phyloP scores from a whole-genome alignment of 1,139 yeast genomes.

The Suhomyces bribrorum region DNA sequence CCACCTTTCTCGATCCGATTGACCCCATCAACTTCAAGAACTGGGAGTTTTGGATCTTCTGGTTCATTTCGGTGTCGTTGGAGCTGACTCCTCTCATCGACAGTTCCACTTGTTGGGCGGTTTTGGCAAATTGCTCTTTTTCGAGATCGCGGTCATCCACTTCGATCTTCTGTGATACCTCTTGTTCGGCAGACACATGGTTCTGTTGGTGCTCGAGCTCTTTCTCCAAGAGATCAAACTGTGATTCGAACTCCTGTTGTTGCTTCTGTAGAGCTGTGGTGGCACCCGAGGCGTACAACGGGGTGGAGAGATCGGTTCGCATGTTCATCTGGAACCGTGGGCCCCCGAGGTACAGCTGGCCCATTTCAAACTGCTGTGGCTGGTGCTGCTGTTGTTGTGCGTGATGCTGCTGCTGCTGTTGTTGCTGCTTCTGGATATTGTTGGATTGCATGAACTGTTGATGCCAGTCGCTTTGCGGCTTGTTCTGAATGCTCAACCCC shows the following conservation, averaged over 20 bases:
- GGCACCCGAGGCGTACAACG: conserved; percentile 12
- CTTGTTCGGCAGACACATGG: conserved; percentile 14
- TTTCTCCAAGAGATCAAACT: conserved; percentile 39
- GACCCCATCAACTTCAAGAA: conserved; percentile 46
- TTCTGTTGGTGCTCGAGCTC: conserved; percentile 26
- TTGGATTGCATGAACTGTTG: conserved; percentile 20
- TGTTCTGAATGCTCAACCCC: conserved; percentile 9
- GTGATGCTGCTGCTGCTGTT: conserved; percentile 5
- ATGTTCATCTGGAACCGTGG: conserved; percentile 19
- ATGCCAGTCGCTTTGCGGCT: conserved; percentile 11
- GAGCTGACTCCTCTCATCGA: conserved; percentile 29
- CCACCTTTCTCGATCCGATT: conserved; percentile 40
- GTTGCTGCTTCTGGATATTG: conserved; percentile 9
- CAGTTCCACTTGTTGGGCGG: conserved; percentile 40
- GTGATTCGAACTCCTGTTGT: conserved; percentile 27
- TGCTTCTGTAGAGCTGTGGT: conserved; percentile 34
- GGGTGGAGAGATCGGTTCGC: conserved; percentile 20
- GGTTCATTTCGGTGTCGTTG: conserved; percentile 26
- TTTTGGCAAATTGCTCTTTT: conserved; percentile 42
- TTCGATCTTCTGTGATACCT: conserved; percentile 6
- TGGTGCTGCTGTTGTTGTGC: conserved; percentile 8
- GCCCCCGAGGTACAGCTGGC: conserved; percentile 3
- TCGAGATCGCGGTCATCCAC: conserved; percentile 21
- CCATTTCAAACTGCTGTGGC: conserved; percentile 1
- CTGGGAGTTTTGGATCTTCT: conserved; percentile 40